Conservation (phyloP, 2,329 filamentous ascomycete genomes). For the Fusarium floridanum region DNA sequence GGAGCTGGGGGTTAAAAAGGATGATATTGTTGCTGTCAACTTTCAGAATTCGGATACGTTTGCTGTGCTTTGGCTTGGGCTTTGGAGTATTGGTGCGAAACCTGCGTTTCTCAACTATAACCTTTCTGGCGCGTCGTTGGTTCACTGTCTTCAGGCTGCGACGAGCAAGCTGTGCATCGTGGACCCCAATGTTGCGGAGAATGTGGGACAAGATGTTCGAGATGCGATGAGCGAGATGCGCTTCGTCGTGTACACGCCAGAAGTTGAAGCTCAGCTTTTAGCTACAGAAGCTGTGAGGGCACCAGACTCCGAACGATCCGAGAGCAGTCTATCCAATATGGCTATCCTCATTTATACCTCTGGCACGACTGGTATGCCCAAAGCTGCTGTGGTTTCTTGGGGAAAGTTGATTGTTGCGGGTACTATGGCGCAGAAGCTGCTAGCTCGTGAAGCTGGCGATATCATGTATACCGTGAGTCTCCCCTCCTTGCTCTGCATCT, state of each 20-base stretch:
- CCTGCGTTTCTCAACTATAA: conserved; percentile 94
- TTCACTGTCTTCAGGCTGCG: conserved; percentile 80
- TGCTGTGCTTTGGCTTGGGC: conserved; percentile 78
- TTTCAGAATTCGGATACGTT: conserved; percentile 86
- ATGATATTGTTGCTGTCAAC: conserved; percentile 84
- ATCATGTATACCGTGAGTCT: conserved; percentile 78
- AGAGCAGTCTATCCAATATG: conserved; percentile 67
- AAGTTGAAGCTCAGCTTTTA: conserved; percentile 67
- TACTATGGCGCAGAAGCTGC: conserved; percentile 56
- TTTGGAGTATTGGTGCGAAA: conserved; percentile 86
- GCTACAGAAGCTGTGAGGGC: conserved; percentile 66
- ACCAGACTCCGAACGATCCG: conserved; percentile 68
- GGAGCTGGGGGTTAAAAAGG: conserved; percentile 71
- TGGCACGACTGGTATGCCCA: conserved; percentile 87
- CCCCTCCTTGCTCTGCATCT: neutral
- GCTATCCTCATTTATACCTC: conserved; percentile 86
- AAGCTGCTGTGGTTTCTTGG: conserved; percentile 83
- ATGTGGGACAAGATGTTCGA: conserved; percentile 70
- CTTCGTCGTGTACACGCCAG: conserved; percentile 72
- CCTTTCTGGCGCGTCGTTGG: conserved; percentile 75
- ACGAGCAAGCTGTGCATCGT: conserved; percentile 76
- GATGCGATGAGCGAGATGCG: conserved; percentile 63
- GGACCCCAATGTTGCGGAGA: conserved; percentile 70
- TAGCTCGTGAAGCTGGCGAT: conserved; percentile 72
- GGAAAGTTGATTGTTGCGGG: conserved; percentile 69